Conservation (phyloP, 2,329 filamentous ascomycete species). For the Penicillium sp. region DNA sequence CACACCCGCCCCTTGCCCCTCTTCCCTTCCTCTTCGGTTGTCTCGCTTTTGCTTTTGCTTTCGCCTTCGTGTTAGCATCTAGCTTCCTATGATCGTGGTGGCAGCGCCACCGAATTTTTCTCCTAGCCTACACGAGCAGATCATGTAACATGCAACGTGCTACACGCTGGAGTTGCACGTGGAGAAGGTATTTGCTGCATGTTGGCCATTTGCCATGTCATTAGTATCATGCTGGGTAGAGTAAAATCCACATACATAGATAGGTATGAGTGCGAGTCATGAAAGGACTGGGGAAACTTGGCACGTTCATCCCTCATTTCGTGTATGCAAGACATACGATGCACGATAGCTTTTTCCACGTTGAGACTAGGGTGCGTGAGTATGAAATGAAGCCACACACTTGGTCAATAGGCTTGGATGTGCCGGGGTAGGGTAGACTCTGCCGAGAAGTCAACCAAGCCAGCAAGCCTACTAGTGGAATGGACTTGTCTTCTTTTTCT, state of each 20-base stretch:
- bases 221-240: too few relatives aligned
- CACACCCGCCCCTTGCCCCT: constrained; percentile 1
- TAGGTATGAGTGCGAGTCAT: too few relatives aligned
- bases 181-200: too few relatives aligned
- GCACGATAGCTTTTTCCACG: background rate
- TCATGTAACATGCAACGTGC: too few relatives aligned
- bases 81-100: background rate
- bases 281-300: too few relatives aligned
- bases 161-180: background rate
- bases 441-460: background rate
- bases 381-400: too few relatives aligned
- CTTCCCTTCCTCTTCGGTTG: constrained; percentile 1
- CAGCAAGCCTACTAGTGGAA: background rate
- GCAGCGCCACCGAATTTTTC: background rate
- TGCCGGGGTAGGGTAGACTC: too few relatives aligned
- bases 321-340: background rate
- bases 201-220: too few relatives aligned
- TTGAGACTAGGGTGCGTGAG: background rate
- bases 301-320: too few relatives aligned
- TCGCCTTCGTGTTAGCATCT: background rate
- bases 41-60: background rate
- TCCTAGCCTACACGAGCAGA: background rate
- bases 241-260: too few relatives aligned
- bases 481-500: background rate
- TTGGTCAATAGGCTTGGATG: too few relatives aligned